Percentiles rank a stretch among this genome's conserved stretches.
These are phyloP conservation scores for Hexamita inflata DNA, from an alignment of 208 protist genomes.

Conservation along the genomic window DNA sequence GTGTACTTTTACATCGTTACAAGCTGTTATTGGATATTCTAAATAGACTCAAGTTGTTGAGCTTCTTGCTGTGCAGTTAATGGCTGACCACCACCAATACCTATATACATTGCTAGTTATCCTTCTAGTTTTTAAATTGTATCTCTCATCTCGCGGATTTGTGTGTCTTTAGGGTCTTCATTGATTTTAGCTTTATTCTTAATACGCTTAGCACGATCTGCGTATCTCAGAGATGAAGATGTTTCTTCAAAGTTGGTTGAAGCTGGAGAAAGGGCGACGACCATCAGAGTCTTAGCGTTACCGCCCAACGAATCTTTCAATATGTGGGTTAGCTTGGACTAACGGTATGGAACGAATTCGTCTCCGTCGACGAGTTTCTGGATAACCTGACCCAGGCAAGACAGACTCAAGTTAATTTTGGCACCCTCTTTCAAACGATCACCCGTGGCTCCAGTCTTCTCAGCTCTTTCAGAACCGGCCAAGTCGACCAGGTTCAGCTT, in stretches of 20 bases:
- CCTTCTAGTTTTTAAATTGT: not conserved
- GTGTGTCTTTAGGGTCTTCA: constrained; percentile 17
- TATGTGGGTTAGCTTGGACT: constrained; percentile 47
- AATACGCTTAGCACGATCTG: constrained; percentile 27
- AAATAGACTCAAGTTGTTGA: too few relatives aligned
- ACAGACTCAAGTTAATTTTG: constrained; percentile 7
- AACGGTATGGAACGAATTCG: constrained; percentile 28
- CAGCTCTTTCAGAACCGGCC: constrained; percentile 29
- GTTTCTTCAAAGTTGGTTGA: constrained; percentile 51
- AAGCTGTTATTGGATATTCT: too few relatives aligned
- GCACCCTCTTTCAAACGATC: constrained; percentile 8
- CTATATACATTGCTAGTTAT: too few relatives aligned
- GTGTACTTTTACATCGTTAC: too few relatives aligned
- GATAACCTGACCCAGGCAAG: constrained; percentile 13
- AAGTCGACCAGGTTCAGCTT: constrained; percentile 38
- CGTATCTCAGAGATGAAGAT: constrained; percentile 22
- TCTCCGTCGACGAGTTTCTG: not conserved
- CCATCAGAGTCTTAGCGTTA: constrained; percentile 44
- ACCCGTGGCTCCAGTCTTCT: constrained; percentile 29
- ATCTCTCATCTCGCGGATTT: constrained; percentile 8
- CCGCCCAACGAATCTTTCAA: constrained; percentile 45
- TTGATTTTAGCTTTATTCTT: constrained; percentile 34
- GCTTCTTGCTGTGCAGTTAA: too few relatives aligned
- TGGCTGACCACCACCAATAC: too few relatives aligned
- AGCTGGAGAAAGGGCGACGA: constrained; percentile 48